A percentile compares a stretch with the other conserved stretches of the same genome.
phyloP scores from a whole-genome alignment of 495 filamentous ascomycete genomes.

The Podospora comata region DNA sequence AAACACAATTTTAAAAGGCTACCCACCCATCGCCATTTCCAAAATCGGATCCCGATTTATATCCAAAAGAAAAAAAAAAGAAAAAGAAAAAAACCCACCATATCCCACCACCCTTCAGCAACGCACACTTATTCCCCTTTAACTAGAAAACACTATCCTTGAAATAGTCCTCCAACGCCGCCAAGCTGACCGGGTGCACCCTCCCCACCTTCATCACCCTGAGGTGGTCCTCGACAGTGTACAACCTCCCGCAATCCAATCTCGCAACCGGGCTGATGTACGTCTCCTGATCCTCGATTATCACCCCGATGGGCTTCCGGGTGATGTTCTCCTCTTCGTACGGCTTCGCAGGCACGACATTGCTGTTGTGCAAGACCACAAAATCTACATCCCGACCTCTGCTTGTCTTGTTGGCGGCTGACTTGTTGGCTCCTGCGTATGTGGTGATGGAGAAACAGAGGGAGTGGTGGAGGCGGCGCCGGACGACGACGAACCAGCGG shows the following conservation, averaged over 20 bases:
- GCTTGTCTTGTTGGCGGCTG: conserved; percentile 5
- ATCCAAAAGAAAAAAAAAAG: no score
- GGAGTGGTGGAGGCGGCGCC: conserved; percentile 28
- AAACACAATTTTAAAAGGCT: no score
- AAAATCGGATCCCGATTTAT: no score
- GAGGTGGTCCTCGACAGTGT: conserved; percentile 36
- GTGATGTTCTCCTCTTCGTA: conserved; percentile 26
- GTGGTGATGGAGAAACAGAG: conserved; percentile 37
- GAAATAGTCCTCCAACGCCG: conserved; percentile 30
- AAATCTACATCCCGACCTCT: conserved; percentile 21
- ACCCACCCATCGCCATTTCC: no score
- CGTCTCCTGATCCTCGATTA: conserved; percentile 32
- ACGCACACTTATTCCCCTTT: background rate
- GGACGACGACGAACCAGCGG: conserved; percentile 37
- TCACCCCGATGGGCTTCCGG: conserved; percentile 27
- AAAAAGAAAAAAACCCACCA: no score
- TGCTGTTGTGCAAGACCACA: conserved; percentile 29
- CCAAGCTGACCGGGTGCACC: conserved; percentile 26
- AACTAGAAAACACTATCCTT: conserved; percentile 16
- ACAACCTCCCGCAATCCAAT: conserved; percentile 33
- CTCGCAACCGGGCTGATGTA: conserved; percentile 34
- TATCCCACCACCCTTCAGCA: no score
- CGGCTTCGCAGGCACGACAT: conserved; percentile 26
- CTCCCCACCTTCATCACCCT: conserved; percentile 34
- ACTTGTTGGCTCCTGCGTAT: conserved; percentile 7